Evolutionary conservation across 768 basidiomycete genomes (phyloP), one percentile per base, ranked within the genome.

Genomic region (Mrakia gelida): DNA sequence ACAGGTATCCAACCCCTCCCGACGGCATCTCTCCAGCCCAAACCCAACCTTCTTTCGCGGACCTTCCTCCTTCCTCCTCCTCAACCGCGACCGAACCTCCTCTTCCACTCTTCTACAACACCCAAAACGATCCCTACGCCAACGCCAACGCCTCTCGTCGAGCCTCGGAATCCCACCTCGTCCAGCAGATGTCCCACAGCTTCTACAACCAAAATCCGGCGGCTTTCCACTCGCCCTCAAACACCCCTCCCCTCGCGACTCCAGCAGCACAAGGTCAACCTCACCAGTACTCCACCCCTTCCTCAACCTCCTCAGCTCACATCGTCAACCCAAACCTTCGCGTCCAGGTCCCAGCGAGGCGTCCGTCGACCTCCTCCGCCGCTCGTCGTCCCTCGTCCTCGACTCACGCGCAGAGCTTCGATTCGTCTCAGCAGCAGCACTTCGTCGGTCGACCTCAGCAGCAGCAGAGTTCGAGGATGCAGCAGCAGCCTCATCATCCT

Each of bases 91-190:
- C 65, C 16, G 34, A 32, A 6, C 21, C 23, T 28, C 62, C 30
- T 32, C 61, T 62, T 32, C 63, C 63, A 23, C 63, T 65, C 30
- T 65, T 65, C 21, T 38, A n/a, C 67, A 26, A 70, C 26, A 3
- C 38, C 8, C 67, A 41, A n/a, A 38, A 38, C 38, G 23, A 70
- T 34, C 67, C 30, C 15, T 30, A 34, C 38, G 3, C 8, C 67
- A 41, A 21, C 26, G 4, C 21, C n/a, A 18, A 41, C 18, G 2
- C 41, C 67, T 21, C 34, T 13, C 67, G 67, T 4, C 5, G 67
- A 21, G 67, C 67, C 21, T 70, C 67, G 15, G 67, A 70, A n/a
- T 34, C 34, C 41, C 67, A 70, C n/a, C 67, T 70, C 38, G 34
- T 38, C n/a, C 67, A 70, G 6, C 67, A 70, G 21, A 21, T 38